Conservation (phyloP, 768 basidiomycete genomes). For the Suillus cothurnatus region DNA sequence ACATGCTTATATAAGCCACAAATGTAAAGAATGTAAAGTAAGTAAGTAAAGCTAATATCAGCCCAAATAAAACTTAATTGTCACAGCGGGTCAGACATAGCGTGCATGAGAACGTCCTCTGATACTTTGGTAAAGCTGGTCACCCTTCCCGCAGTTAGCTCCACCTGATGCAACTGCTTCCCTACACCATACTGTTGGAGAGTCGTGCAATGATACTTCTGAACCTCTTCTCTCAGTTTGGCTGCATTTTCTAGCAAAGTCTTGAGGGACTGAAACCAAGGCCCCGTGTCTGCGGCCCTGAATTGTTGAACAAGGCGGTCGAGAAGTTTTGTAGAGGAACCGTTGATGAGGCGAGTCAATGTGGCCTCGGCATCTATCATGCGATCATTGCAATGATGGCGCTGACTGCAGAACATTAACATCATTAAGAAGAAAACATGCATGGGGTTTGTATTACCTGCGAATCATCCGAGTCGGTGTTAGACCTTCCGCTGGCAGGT, state of each 20-base stretch:
- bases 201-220: neutral
- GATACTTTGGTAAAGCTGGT: neutral
- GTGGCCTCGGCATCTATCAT: neutral
- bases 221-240: neutral
- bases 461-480: no score
- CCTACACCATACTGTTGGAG: neutral
- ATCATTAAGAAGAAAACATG: no score
- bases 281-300: constrained; percentile 19
- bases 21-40: no score
- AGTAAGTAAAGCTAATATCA: no score
- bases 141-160: neutral
- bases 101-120: neutral
- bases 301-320: constrained; percentile 16
- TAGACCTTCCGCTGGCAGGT: no score
- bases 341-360: neutral
- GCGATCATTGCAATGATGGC: neutral
- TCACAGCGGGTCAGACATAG: neutral
- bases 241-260: neutral
- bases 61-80: no score
- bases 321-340: neutral
- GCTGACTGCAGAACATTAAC: no score
- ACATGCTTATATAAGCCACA: no score
- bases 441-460: no score
- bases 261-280: neutral
- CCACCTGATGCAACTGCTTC: neutral